Evolutionary conservation across 176 grass and related monocot species (phyloP).

Genomic region (Hsuehochloa calcarea): DNA sequence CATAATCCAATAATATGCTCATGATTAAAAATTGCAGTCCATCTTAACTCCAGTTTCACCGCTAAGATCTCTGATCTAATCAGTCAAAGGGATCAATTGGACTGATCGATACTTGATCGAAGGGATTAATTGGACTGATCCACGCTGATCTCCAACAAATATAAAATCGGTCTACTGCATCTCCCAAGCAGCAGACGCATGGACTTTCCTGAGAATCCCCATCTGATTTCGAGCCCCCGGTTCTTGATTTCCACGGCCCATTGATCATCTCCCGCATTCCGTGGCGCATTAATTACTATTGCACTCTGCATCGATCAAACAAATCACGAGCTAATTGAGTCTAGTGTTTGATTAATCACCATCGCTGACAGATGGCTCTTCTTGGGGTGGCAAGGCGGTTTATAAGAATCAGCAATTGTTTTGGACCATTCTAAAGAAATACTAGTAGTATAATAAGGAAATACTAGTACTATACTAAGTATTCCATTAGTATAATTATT

Average conservation of each 20-base stretch:
- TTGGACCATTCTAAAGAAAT: background rate
- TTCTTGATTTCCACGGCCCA: constrained; percentile 7
- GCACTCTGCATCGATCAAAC: background rate
- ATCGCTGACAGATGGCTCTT: background rate
- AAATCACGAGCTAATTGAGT: background rate
- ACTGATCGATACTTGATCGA: background rate
- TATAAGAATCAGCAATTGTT: background rate
- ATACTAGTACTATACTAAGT: background rate
- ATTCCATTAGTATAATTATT: background rate
- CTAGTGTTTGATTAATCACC: background rate
- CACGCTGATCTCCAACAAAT: background rate
- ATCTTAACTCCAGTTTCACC: background rate
- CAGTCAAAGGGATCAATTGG: background rate
- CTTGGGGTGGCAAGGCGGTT: background rate
- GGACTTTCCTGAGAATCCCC: constrained; percentile 26
- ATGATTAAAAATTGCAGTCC: background rate
- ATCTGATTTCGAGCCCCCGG: constrained; percentile 19
- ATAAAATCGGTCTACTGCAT: background rate
- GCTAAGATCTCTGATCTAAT: background rate
- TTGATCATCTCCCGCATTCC: constrained; percentile 13
- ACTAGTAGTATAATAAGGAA: background rate
- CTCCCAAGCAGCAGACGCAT: background rate
- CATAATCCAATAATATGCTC: background rate
- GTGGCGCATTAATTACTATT: background rate
- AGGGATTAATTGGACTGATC: background rate